phyloP scores from a whole-genome alignment of 495 filamentous ascomycete species.

The Penicillium cataractarum region DNA sequence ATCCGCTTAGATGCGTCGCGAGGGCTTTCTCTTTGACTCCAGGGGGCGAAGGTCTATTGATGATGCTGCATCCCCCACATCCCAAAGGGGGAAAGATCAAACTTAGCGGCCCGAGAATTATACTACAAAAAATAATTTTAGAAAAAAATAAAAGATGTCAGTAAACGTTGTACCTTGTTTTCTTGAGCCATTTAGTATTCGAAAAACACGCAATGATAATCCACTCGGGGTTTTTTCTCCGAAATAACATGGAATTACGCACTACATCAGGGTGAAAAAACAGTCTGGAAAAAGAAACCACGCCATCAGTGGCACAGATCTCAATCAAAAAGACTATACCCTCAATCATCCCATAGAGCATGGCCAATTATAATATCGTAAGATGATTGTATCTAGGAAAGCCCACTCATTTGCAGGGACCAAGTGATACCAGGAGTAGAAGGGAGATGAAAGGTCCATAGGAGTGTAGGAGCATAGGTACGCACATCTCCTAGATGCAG shows the following conservation, averaged over 20 bases:
- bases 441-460: constrained; percentile 8
- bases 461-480: constrained; percentile 20
- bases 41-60: constrained; percentile 30
- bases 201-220: background rate
- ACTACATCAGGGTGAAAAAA: constrained; percentile 6
- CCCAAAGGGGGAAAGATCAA: constrained; percentile 24
- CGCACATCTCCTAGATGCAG: constrained; percentile 28
- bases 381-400: constrained; percentile 26
- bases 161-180: background rate
- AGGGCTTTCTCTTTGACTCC: constrained; percentile 13
- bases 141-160: background rate
- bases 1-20: constrained; percentile 2
- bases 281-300: constrained; percentile 5
- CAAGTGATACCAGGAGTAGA: constrained; percentile 11
- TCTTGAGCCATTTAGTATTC: background rate
- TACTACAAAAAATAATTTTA: background rate
- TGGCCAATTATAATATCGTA: constrained; percentile 23
- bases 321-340: background rate
- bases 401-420: constrained; percentile 31
- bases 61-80: constrained; percentile 31
- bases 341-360: constrained; percentile 15
- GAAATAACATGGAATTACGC: constrained; percentile 4
- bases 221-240: background rate
- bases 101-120: constrained; percentile 2
- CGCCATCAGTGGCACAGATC: constrained; percentile 4